A percentile compares a stretch with the other conserved stretches of the same genome.
Evolutionary conservation across 2,329 filamentous ascomycete species (phyloP).

Genomic region (Trichoderma gracile): DNA sequence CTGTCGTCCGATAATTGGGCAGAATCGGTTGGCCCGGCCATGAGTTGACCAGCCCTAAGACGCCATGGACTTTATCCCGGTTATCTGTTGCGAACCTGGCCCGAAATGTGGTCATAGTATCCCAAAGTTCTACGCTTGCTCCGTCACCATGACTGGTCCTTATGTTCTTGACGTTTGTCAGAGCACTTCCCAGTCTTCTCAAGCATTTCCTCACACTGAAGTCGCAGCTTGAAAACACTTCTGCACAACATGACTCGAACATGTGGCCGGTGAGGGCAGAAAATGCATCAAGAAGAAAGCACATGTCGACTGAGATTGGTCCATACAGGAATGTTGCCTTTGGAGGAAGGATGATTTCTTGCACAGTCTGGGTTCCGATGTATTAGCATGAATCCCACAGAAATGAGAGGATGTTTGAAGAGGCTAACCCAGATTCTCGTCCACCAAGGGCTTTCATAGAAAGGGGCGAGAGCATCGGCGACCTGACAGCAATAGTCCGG

Average conservation of each 20-base stretch:
- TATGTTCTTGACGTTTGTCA: not conserved
- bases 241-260: not conserved
- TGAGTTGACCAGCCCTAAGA: not conserved
- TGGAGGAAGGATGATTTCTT: not conserved
- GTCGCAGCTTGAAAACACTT: not conserved
- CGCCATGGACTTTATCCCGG: not conserved
- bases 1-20: not conserved
- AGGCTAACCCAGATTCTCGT: slow-evolving; percentile 2
- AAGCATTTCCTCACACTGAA: slow-evolving; percentile 4
- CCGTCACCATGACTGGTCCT: not conserved
- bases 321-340: not conserved
- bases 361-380: not conserved
- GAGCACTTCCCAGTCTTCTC: not conserved
- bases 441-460: slow-evolving; percentile 7
- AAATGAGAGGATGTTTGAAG: not conserved
- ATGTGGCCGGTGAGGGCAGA: not conserved
- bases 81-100: not conserved
- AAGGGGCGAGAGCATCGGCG: slow-evolving; percentile 2
- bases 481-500: not conserved
- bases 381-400: not conserved
- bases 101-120: not conserved
- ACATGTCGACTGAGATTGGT: not conserved
- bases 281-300: not conserved
- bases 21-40: not conserved
- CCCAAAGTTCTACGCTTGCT: not conserved